Evolutionary conservation across 2,329 filamentous ascomycete species (phyloP).

Genomic region (Lachnellula occidentalis): DNA sequence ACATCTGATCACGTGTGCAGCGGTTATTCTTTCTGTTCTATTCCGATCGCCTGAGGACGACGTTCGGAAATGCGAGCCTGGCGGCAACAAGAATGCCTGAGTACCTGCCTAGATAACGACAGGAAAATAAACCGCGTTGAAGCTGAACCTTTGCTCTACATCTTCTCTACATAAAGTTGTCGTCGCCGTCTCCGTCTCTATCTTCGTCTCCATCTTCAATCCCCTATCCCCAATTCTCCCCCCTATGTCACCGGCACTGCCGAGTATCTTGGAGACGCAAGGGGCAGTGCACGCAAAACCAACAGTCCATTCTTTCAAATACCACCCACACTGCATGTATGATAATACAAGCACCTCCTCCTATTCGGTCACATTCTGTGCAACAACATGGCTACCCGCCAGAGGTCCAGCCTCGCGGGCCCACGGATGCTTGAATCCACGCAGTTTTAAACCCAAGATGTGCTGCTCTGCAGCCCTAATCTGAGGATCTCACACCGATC

Average conservation of each 20-base stretch:
- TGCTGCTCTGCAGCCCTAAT: neutral
- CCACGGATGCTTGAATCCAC: neutral
- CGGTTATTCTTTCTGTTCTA: neutral
- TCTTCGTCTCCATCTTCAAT: neutral
- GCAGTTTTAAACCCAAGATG: neutral
- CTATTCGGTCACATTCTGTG: neutral
- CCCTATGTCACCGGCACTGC: neutral
- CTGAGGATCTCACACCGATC: constrained; percentile 14
- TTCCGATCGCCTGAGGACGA: neutral
- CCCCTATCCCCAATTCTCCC: neutral
- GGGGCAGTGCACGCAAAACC: neutral
- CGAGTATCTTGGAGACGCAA: neutral
- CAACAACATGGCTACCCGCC: neutral
- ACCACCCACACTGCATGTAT: neutral
- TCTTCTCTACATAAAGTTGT: neutral
- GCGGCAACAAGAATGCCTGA: neutral
- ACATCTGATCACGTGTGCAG: no score
- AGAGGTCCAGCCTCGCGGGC: neutral
- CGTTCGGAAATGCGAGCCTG: neutral
- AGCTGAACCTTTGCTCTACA: neutral
- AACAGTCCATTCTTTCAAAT: neutral
- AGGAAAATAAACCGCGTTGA: neutral
- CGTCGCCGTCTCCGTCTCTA: neutral
- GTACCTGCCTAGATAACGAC: neutral
- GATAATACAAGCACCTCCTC: neutral